Base-by-base conservation (phyloP, 2,329 filamentous ascomycete genomes). In the Biscogniauxia mediterranea region DNA sequence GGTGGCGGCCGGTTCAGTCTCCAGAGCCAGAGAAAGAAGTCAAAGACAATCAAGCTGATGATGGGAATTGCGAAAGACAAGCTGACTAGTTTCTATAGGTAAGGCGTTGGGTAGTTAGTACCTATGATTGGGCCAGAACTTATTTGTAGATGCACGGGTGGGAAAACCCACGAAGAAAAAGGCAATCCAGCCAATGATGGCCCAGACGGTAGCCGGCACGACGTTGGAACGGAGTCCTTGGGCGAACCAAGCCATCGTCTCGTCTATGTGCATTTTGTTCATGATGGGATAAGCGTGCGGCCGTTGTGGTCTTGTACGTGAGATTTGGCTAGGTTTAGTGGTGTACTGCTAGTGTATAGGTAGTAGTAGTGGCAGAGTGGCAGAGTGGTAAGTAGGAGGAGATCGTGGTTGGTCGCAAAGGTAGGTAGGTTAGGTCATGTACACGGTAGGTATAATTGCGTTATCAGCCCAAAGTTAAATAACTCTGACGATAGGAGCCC, bases 21-120 rank as follows among this genome's bases (percentile, higher is more conserved):
- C 78, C 80, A 85, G 50, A 82, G 64, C 82, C 83, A 86, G 28
- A 86, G 75, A 25, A 74, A 70, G 55, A 86, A 69, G 68, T 86
- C 84, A 66, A 84, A 79, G 28, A 78, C 62, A 60, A 86, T 75
- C 28, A 85, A 71, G n/a, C 77, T 70, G 28, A 79, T 60, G 28
- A 84, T 71, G 1, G 84, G 83, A 0, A 81, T 61, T 51, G 80
- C 74, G 52, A 83, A 78, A 9, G 80, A 71, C 0, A 83, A 70
- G 42, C 81, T 74, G 55, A 62, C 62, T 25, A 75, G 59, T 68
- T 75, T 75, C 73, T 75, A 52, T 5, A 51, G 1, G 38, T 6
- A 20, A 32, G 51, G 50, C 7, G 7, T 42, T 20, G 32, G 23
- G 57, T 25, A 62, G 63, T 64, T 60, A 63, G 58, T 59, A 57